phyloP scores from a whole-genome alignment of 1,284 basidiomycete species.

The Amylostereum areolatum region DNA sequence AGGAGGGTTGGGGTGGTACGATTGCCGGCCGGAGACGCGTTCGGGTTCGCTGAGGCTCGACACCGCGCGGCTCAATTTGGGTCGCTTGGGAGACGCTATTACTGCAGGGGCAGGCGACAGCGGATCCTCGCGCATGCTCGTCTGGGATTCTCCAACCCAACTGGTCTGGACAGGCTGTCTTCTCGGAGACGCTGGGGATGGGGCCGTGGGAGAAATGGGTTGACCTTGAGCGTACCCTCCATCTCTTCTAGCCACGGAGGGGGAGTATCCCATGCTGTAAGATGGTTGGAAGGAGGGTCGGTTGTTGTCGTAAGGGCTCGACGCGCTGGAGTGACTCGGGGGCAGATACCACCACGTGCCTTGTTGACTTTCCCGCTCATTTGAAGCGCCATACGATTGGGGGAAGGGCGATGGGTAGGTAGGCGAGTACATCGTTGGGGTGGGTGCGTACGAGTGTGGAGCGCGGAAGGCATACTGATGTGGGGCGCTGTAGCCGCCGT shows the following conservation, averaged over 20 bases:
- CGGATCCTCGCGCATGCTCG: background rate
- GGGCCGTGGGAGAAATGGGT: conserved; percentile 14
- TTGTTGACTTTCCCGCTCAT: conserved; percentile 31
- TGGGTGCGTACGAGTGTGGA: conserved; percentile 35
- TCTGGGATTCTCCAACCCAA: conserved; percentile 1
- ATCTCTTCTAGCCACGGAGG: background rate
- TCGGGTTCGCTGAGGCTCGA: conserved; percentile 3
- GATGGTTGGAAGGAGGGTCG: conserved; percentile 31
- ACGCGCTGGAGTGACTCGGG: conserved; percentile 20
- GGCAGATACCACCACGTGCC: conserved; percentile 56
- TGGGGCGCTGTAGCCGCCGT: conserved; percentile 34
- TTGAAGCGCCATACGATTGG: conserved; percentile 26
- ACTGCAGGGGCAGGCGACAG: background rate
- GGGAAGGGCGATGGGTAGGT: conserved; percentile 32
- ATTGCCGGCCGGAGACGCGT: conserved; percentile 15
- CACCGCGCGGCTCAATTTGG: background rate
- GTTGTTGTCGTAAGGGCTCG: conserved; percentile 28
- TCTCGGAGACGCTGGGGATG: background rate
- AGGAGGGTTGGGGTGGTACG: conserved; percentile 61
- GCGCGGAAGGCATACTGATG: conserved; percentile 33
- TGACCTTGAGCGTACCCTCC: conserved; percentile 7
- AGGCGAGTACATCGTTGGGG: conserved; percentile 27
- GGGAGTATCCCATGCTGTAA: conserved; percentile 29
- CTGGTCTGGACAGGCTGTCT: conserved; percentile 16
- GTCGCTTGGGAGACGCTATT: background rate